A percentile compares a stretch with the other conserved stretches of the same genome.
These are phyloP conservation scores for Teratosphaeria nubilosa DNA, from an alignment of 2,329 filamentous ascomycete genomes.

Conservation along the genomic window DNA sequence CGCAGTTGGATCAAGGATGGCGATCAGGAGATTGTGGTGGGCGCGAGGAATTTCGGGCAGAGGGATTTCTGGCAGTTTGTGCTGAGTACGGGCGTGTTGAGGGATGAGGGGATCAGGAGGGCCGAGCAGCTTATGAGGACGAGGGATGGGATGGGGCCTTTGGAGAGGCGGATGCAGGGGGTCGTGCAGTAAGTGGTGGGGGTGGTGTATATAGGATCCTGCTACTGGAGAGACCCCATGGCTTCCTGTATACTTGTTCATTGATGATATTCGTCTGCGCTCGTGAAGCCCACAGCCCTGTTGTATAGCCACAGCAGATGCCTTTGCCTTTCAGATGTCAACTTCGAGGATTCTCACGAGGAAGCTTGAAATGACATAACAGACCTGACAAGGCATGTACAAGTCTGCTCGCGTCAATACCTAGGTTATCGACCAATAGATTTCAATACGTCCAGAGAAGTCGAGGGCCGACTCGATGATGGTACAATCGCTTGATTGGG, in stretches of 20 bases:
- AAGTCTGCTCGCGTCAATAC: too few relatives aligned
- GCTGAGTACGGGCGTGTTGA: constrained; percentile 11
- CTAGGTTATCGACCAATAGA: too few relatives aligned
- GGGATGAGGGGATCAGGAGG: constrained; percentile 7
- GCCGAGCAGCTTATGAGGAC: constrained; percentile 4
- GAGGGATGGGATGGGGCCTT: not conserved
- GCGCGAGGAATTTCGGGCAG: constrained; percentile 13
- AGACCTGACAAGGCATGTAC: too few relatives aligned
- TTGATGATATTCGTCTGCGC: too few relatives aligned
- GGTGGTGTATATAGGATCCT: too few relatives aligned
- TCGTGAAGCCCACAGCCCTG: not conserved
- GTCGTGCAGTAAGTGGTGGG: not conserved
- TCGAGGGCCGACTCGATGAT: too few relatives aligned
- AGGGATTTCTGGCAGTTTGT: constrained; percentile 20
- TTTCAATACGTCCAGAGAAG: too few relatives aligned
- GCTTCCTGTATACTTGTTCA: too few relatives aligned
- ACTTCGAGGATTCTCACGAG: too few relatives aligned
- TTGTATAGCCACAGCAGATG: not conserved
- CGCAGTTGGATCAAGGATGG: constrained; percentile 19
- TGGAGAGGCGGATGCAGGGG: not conserved
- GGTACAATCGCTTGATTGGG: not conserved
- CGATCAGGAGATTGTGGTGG: constrained; percentile 7
- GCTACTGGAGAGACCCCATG: too few relatives aligned
- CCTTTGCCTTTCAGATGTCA: too few relatives aligned
- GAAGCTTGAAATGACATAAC: too few relatives aligned